phyloP scores from a whole-genome alignment of 306 rosid genomes.

The Bauhinia variegata region DNA sequence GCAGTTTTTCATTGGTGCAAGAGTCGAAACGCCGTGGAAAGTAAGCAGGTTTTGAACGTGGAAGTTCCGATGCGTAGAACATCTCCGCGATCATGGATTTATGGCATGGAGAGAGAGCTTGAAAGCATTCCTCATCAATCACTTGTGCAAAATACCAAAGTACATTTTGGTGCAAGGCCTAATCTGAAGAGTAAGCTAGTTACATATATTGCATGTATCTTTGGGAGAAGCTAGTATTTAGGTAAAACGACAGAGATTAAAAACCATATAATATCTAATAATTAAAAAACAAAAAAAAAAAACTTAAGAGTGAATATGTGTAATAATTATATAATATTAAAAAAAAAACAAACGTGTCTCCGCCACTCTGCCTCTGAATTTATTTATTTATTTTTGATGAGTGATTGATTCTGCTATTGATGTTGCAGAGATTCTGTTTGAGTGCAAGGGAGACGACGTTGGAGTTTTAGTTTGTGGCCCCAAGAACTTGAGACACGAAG shows the following conservation, averaged over 20 bases:
- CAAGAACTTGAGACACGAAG: slow-evolving; percentile 58
- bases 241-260: too few relatives aligned
- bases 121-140: slow-evolving; percentile 58
- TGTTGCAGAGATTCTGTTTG: slow-evolving; percentile 43
- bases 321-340: too few relatives aligned
- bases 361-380: too few relatives aligned
- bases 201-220: too few relatives aligned
- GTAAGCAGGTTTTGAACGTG: slow-evolving; percentile 41
- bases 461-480: slow-evolving; percentile 64
- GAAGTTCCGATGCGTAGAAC: slow-evolving; percentile 35
- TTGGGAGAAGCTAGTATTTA: too few relatives aligned
- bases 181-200: slow-evolving; percentile 53
- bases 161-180: slow-evolving; percentile 57
- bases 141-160: slow-evolving; percentile 41
- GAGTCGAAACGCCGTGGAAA: slow-evolving; percentile 33
- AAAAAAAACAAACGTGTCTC: too few relatives aligned
- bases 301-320: too few relatives aligned
- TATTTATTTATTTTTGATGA: too few relatives aligned
- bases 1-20: slow-evolving; percentile 51
- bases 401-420: background rate
- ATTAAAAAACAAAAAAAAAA: too few relatives aligned
- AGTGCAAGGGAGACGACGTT: slow-evolving; percentile 43
- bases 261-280: too few relatives aligned
- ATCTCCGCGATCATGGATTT: slow-evolving; percentile 33
- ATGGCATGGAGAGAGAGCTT: slow-evolving; percentile 37